Evolutionary conservation across 331 rosid genomes (phyloP).

Genomic region (Malus hybrid): DNA sequence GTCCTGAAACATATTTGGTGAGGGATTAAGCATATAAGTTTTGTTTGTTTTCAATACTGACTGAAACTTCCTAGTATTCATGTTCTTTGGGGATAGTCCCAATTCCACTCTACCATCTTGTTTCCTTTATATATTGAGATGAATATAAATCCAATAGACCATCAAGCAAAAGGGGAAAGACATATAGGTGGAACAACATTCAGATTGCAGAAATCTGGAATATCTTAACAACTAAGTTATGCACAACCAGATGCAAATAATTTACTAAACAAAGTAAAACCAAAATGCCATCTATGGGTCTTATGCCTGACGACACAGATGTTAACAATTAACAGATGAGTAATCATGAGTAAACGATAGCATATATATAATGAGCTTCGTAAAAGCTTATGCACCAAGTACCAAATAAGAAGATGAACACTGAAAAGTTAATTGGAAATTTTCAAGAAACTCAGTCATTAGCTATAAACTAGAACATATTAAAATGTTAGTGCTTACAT

Average conservation of each 20-base stretch:
- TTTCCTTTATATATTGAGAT: background rate
- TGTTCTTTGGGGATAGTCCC: background rate
- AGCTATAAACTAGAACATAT: too few relatives aligned
- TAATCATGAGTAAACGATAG: background rate
- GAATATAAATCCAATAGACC: background rate
- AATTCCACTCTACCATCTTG: background rate
- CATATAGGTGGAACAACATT: background rate
- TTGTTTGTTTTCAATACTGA: background rate
- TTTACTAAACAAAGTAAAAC: background rate
- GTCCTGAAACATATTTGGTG: constrained; percentile 37
- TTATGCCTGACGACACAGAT: background rate
- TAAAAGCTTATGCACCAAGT: background rate
- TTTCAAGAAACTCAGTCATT: background rate
- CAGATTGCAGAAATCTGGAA: background rate
- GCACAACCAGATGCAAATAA: background rate
- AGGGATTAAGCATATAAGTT: background rate
- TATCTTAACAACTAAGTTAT: background rate
- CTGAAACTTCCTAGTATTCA: background rate
- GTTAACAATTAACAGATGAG: background rate
- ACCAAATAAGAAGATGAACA: background rate
- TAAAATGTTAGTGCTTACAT: constrained; percentile 4
- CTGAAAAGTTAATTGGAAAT: background rate
- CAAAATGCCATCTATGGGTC: background rate
- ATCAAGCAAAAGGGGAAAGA: background rate
- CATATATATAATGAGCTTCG: background rate